These are phyloP conservation scores for Penicillium daleae DNA, from an alignment of 495 filamentous ascomycete genomes.

Conservation along the genomic window DNA sequence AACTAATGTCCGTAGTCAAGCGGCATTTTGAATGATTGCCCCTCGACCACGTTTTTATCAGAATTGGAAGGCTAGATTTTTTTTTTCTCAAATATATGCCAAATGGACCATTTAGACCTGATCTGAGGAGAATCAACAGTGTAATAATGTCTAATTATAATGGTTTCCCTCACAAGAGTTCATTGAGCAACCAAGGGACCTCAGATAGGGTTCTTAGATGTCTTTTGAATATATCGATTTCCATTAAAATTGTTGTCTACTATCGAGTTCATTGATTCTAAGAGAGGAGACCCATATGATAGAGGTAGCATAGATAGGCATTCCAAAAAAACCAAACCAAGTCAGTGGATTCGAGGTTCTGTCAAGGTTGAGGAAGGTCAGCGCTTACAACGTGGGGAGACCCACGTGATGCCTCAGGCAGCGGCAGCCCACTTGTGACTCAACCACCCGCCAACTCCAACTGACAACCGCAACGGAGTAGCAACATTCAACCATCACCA, in stretches of 20 bases:
- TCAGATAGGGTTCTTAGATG: no score
- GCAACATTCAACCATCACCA: not conserved
- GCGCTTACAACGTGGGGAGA: not conserved
- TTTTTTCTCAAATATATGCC: not conserved
- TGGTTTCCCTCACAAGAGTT: no score
- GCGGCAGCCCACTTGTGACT: slow-evolving; percentile 23
- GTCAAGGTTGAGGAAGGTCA: not conserved
- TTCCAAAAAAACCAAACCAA: not conserved
- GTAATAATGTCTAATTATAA: no score
- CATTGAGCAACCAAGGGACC: not conserved
- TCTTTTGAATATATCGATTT: no score
- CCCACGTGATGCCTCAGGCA: slow-evolving; percentile 31
- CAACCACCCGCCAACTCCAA: slow-evolving; percentile 7
- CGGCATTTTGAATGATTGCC: not conserved
- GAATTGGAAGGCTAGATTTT: no score
- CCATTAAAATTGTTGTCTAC: no score
- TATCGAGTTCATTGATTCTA: no score
- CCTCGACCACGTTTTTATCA: not conserved
- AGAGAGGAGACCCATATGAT: no score
- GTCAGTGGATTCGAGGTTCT: not conserved
- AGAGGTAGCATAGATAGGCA: not conserved
- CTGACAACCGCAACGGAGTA: not conserved
- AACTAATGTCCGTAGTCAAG: not conserved
- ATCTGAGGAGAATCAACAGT: not conserved
- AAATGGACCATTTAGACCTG: not conserved